Percentiles rank a stretch among this genome's conserved stretches.
phyloP scores from a whole-genome alignment of 2,329 filamentous ascomycete species.

The Cladosporium sp. region DNA sequence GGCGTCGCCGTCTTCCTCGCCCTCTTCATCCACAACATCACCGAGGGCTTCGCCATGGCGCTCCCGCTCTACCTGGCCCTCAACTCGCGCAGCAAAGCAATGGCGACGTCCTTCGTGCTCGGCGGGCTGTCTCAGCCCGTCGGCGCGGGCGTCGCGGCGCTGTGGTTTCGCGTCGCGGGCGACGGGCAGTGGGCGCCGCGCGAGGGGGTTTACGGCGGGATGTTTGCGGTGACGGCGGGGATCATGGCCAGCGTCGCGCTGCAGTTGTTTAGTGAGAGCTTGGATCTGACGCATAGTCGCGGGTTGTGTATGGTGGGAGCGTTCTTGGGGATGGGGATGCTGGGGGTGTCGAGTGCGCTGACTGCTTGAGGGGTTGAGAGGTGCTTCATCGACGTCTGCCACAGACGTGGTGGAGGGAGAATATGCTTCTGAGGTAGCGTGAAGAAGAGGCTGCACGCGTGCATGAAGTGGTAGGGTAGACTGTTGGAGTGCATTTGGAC shows the following conservation, averaged over 20 bases:
- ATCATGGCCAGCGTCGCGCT: conserved; percentile 94
- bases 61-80: conserved; percentile 89
- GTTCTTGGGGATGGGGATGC: conserved; percentile 78
- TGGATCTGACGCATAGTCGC: conserved; percentile 74
- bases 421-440: no score
- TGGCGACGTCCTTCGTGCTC: conserved; percentile 74
- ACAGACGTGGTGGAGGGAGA: no score
- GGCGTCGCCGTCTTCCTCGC: conserved; percentile 92
- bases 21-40: conserved; percentile 96
- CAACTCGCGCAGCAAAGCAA: conserved; percentile 70
- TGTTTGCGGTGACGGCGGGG: conserved; percentile 85
- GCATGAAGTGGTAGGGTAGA: no score
- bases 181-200: conserved; percentile 42
- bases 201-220: conserved; percentile 61
- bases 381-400: no score
- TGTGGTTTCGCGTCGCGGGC: conserved; percentile 72
- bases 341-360: conserved; percentile 79
- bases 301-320: conserved; percentile 73
- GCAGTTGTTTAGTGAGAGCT: conserved; percentile 78
- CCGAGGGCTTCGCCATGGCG: conserved; percentile 91
- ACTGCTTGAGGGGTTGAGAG: conserved; percentile 48
- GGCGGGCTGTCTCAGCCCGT: conserved; percentile 83
- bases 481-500: no score
- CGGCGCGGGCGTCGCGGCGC: conserved; percentile 73
- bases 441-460: no score